Conservation (phyloP, 257 asterid species). For the Handroanthus guayacan region DNA sequence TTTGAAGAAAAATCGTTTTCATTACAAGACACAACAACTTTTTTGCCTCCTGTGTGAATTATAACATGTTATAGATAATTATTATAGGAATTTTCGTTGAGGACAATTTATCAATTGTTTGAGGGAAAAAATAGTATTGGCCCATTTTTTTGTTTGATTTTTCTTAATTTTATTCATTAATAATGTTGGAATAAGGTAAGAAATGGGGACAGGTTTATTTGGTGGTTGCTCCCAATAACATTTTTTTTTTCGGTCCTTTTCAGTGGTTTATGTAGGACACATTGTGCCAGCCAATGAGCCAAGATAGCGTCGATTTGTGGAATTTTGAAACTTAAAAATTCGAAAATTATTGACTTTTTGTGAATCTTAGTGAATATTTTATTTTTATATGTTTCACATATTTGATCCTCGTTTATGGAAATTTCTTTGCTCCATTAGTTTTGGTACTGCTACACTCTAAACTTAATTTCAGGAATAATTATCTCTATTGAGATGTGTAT, state of each 20-base stretch:
- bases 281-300: background rate
- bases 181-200: constrained; percentile 33
- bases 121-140: constrained; percentile 34
- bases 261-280: constrained; percentile 30
- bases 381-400: no score
- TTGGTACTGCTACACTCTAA: no score
- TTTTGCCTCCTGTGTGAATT: background rate
- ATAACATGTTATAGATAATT: background rate
- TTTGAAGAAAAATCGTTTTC: constrained; percentile 33
- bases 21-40: background rate
- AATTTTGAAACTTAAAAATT: background rate
- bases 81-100: constrained; percentile 18
- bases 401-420: no score
- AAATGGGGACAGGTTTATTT: constrained; percentile 36
- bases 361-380: no score
- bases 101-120: constrained; percentile 35
- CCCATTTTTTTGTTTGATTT: constrained; percentile 28
- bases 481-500: no score
- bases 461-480: no score
- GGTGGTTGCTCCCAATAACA: constrained; percentile 25
- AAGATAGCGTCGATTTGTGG: constrained; percentile 7
- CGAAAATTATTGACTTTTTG: no score
- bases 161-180: background rate
- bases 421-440: no score
- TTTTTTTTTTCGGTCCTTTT: background rate